Percentiles rank a stretch among this genome's conserved stretches.
Conservation (phyloP, 352 stramenopile species). For the Phytopythium oedochilum region DNA sequence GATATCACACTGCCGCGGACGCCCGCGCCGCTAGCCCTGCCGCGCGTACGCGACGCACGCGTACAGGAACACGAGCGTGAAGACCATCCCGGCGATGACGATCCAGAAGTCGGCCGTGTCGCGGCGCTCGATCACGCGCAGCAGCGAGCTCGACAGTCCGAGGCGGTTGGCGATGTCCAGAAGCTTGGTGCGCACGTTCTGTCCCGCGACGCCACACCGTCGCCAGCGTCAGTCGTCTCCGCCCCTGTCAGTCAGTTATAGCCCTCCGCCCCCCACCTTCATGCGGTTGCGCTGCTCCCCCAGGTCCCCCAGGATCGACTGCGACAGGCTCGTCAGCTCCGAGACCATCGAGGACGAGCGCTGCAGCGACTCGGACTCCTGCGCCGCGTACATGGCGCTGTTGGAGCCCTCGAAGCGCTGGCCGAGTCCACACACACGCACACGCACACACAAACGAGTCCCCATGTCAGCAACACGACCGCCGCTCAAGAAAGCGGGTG, state of each 20-base stretch:
- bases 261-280: no score
- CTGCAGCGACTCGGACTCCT: constrained; percentile 77
- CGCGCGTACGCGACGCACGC: constrained; percentile 57
- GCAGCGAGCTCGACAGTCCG: constrained; percentile 73
- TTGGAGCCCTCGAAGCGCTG: constrained; percentile 68
- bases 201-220: constrained; percentile 5
- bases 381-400: constrained; percentile 62
- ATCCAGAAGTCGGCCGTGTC: constrained; percentile 86
- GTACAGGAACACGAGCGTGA: constrained; percentile 82
- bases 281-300: constrained; percentile 58
- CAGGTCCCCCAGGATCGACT: constrained; percentile 71
- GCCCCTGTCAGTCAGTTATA: no score
- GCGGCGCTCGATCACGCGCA: constrained; percentile 78
- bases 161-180: constrained; percentile 83
- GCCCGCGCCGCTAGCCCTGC: constrained; percentile 10
- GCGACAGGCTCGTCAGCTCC: constrained; percentile 66
- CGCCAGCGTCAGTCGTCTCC: neutral
- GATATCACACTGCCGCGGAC: neutral
- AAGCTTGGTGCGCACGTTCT: constrained; percentile 74
- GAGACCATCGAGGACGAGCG: constrained; percentile 79
- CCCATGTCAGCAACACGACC: neutral
- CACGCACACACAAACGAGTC: neutral
- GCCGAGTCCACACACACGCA: neutral
- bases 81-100: constrained; percentile 73
- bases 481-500: no score